phyloP scores from a whole-genome alignment of 1,284 basidiomycete species.

The Cyathus olla region DNA sequence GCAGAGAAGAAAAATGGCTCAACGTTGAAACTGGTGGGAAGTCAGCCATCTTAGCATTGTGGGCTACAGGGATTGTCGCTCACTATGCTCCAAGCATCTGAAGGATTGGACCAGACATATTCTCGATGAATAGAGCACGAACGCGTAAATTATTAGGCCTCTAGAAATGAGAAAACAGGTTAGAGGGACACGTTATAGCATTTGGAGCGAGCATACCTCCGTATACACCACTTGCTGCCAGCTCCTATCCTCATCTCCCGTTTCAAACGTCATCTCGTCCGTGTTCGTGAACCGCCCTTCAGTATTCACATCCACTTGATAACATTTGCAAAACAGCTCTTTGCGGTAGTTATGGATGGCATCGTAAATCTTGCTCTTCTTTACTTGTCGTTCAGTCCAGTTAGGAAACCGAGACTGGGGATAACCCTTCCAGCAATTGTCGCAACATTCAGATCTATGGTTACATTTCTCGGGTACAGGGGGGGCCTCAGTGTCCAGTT shows the following conservation, averaged over 20 bases:
- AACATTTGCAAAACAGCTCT: constrained; percentile 34
- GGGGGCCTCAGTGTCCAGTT: constrained; percentile 41
- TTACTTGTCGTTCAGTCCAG: constrained; percentile 58
- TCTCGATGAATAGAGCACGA: constrained; percentile 54
- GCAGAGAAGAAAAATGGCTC: constrained; percentile 65
- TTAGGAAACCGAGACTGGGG: constrained; percentile 63
- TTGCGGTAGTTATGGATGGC: constrained; percentile 38
- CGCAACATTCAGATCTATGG: constrained; percentile 36
- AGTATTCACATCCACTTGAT: constrained; percentile 48
- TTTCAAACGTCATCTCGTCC: constrained; percentile 20
- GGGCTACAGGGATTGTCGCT: constrained; percentile 4
- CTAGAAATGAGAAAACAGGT: constrained; percentile 15
- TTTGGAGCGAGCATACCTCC: constrained; percentile 30
- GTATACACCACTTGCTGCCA: constrained; percentile 48
- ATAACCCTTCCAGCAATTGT: constrained; percentile 53
- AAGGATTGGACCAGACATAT: constrained; percentile 54
- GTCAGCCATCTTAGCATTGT: neutral
- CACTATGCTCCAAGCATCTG: constrained; percentile 61
- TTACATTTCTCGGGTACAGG: constrained; percentile 51
- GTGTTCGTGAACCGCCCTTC: constrained; percentile 45
- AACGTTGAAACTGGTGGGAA: constrained; percentile 51
- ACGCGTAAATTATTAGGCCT: constrained; percentile 46
- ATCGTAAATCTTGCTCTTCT: constrained; percentile 45
- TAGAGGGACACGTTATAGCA: no score
- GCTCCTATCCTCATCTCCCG: constrained; percentile 29